These are phyloP conservation scores for Aspergillus oerlinghausenensis DNA, from an alignment of 2,329 filamentous ascomycete genomes.

Conservation along the genomic window DNA sequence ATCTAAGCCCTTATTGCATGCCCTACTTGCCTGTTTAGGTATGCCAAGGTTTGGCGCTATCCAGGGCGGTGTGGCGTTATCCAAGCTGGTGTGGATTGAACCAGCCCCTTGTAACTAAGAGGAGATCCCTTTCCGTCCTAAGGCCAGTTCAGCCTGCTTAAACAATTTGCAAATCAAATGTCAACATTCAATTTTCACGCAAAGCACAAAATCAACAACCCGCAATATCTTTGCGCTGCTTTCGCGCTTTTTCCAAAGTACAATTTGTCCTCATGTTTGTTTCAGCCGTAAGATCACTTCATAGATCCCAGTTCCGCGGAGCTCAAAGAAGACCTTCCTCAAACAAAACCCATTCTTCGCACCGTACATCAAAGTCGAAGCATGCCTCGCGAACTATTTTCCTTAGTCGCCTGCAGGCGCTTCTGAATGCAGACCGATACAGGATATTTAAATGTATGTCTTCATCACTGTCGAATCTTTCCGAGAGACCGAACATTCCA, in stretches of 20 bases:
- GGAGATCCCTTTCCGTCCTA: background rate
- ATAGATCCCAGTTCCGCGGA: background rate
- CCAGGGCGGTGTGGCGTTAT: no score
- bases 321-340: background rate
- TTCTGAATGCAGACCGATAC: background rate
- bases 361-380: background rate
- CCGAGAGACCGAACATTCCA: background rate
- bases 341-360: background rate
- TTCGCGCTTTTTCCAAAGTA: no score
- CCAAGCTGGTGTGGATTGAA: no score
- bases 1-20: no score
- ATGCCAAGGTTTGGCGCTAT: no score
- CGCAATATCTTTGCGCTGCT: no score
- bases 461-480: background rate
- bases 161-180: background rate
- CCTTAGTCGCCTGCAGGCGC: background rate
- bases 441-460: background rate
- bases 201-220: background rate
- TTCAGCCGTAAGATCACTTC: background rate
- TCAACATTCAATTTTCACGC: background rate
- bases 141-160: background rate
- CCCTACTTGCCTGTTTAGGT: no score
- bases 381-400: background rate
- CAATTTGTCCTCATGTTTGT: no score
- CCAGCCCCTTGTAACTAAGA: no score